Percentiles rank a stretch among this genome's conserved stretches.
Evolutionary conservation across 2,329 filamentous ascomycete species (phyloP).

Genomic region (Sporothrix phasma): DNA sequence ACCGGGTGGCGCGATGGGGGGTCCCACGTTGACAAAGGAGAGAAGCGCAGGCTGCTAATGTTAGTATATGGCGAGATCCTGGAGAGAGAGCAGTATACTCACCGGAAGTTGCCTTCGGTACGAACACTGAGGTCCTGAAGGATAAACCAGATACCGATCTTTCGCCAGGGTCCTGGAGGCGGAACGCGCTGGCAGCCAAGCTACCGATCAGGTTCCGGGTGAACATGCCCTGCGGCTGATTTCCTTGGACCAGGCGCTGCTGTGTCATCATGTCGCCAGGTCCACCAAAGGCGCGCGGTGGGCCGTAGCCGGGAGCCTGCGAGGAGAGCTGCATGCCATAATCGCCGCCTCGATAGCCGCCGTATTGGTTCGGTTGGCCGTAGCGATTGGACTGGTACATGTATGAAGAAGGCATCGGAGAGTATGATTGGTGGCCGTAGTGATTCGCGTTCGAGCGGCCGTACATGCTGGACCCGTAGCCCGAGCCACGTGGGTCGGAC

Average conservation of each 20-base stretch:
- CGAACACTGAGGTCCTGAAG: constrained; percentile 90
- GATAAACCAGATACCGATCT: constrained; percentile 92
- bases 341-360: constrained; percentile 23
- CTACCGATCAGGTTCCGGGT: constrained; percentile 92
- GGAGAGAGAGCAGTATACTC: constrained; percentile 25
- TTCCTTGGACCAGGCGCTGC: constrained; percentile 29
- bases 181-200: constrained; percentile 77
- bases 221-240: constrained; percentile 71
- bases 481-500: constrained; percentile 28
- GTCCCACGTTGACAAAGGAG: constrained; percentile 79
- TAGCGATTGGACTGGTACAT: constrained; percentile 26
- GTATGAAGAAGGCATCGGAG: constrained; percentile 17
- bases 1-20: constrained; percentile 29
- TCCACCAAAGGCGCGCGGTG: constrained; percentile 22
- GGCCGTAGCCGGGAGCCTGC: constrained; percentile 22
- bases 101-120: constrained; percentile 87
- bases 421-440: constrained; percentile 23
- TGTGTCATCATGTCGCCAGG: constrained; percentile 27
- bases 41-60: constrained; percentile 47
- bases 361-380: constrained; percentile 26
- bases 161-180: constrained; percentile 69
- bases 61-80: background rate
- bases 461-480: constrained; percentile 22
- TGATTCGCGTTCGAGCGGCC: constrained; percentile 21
- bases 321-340: constrained; percentile 17